Evolutionary conservation across 768 basidiomycete genomes (phyloP), one percentile per base, ranked within the genome.

Genomic region (Leccinum arenicola): DNA sequence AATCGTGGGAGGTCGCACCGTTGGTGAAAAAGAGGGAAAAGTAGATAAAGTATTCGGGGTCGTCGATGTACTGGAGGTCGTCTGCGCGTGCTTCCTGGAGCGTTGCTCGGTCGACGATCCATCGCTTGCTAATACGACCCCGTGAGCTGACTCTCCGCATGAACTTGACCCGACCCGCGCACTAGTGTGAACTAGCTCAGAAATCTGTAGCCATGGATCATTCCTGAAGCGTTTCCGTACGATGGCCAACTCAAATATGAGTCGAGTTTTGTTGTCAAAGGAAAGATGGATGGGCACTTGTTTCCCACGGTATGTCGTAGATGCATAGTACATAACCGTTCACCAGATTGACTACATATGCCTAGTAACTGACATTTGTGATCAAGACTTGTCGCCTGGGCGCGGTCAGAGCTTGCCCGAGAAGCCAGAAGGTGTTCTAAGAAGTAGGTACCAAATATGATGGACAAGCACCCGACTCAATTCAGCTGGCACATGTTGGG

Each of bases 101-200:
- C 0, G 88, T 85, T 23, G 85, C 82, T 6, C 93, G 83, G 74
- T 95, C 90, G 33, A 96, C 82, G 27, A 96, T 82, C 93, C 95
- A 98, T 65, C 94, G 83, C 77, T 91, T 94, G 77, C 94, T 96
- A 71, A 52, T 33, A 59, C 47, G 54, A 52, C 57, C 43, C 55
- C 43, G 70, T 66, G 62, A 64, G 60, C 65, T 62, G 56, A 48
- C 33, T 50, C 40, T 17, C 33, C 23, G 35, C 19, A 50, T 64
- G 59, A 54, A 65, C 51, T 52, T 51, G 52, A 52, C 23, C 50
- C 38, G 58, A 60, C 50, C 56, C 56, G 70, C 81, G 77, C 71
- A 92, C 91, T 88, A 87, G 74, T 97, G 94, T 54, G 93, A 90
- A 68, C 93, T 95, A 29, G 85, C 81, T 91, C 92, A 97, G 70